phyloP scores from a whole-genome alignment of 257 asterid species.

The Haberlea rhodopensis region DNA sequence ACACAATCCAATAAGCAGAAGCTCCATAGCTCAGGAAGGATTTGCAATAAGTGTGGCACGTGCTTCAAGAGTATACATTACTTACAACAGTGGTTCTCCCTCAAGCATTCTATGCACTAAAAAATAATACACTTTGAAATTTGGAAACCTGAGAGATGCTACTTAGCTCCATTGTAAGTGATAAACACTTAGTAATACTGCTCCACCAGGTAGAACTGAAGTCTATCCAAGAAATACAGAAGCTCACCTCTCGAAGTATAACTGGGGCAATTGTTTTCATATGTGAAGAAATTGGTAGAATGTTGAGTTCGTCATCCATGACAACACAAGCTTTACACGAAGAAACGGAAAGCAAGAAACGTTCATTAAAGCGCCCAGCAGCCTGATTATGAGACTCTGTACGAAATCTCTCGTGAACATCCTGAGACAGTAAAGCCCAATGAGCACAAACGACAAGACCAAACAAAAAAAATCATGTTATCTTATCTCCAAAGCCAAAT shows the following conservation, averaged over 20 bases:
- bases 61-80: background rate
- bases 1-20: background rate
- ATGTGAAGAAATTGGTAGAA: slow-evolving; percentile 94
- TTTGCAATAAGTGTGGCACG: background rate
- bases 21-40: slow-evolving; percentile 8
- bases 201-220: background rate
- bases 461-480: background rate
- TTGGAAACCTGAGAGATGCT: background rate
- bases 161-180: background rate
- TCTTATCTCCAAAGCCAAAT: background rate
- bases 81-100: background rate
- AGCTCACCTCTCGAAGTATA: slow-evolving; percentile 61
- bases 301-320: slow-evolving; percentile 93
- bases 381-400: slow-evolving; percentile 88
- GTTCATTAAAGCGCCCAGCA: slow-evolving; percentile 88
- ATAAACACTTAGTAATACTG: slow-evolving; percentile 18
- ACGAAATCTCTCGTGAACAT: slow-evolving; percentile 91
- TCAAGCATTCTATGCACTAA: background rate
- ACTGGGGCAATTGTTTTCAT: slow-evolving; percentile 61
- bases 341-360: slow-evolving; percentile 88
- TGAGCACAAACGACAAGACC: slow-evolving; percentile 14
- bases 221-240: slow-evolving; percentile 16
- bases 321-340: slow-evolving; percentile 88
- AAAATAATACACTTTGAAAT: background rate
- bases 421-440: slow-evolving; percentile 55